These are phyloP conservation scores for Vaccinium myrtillus DNA, from an alignment of 148 eudicot genomes.

Conservation along the genomic window DNA sequence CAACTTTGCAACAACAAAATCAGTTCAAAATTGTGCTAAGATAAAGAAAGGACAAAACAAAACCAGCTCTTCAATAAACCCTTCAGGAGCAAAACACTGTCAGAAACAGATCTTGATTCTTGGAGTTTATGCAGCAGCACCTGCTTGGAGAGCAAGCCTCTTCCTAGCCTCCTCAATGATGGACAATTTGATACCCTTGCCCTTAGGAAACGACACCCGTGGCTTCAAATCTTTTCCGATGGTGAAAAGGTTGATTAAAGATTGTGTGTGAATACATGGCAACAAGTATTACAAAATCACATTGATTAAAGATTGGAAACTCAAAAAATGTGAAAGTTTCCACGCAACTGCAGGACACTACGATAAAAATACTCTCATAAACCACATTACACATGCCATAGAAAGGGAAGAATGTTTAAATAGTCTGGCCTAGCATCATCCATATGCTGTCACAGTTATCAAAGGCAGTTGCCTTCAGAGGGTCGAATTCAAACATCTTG, in stretches of 20 bases:
- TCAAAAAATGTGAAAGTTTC: neutral
- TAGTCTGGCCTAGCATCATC: conserved; percentile 53
- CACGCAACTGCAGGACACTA: neutral
- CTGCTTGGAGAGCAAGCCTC: conserved; percentile 35
- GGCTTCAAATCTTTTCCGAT: conserved; percentile 52
- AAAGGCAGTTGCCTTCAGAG: conserved; percentile 36
- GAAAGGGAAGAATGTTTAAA: neutral
- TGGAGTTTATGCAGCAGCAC: conserved; percentile 23
- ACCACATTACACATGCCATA: neutral
- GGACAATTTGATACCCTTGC: conserved; percentile 50
- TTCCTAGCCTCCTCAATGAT: conserved; percentile 58
- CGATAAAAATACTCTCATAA: neutral
- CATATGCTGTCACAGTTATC: conserved; percentile 63
- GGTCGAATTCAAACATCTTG: conserved; percentile 61
- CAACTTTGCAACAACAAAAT: conserved; percentile 12
- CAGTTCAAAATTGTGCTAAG: conserved; percentile 14
- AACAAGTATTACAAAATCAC: neutral
- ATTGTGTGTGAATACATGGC: neutral
- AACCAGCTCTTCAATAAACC: neutral
- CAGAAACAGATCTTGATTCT: neutral
- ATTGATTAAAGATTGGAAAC: neutral
- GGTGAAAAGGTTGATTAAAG: conserved; percentile 34
- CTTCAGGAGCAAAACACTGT: neutral
- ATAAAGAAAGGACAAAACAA: conserved; percentile 7
- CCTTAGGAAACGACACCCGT: conserved; percentile 56